These are phyloP conservation scores for Chrysosporium keratinophilum DNA, from an alignment of 2,329 filamentous ascomycete genomes.

Conservation along the genomic window DNA sequence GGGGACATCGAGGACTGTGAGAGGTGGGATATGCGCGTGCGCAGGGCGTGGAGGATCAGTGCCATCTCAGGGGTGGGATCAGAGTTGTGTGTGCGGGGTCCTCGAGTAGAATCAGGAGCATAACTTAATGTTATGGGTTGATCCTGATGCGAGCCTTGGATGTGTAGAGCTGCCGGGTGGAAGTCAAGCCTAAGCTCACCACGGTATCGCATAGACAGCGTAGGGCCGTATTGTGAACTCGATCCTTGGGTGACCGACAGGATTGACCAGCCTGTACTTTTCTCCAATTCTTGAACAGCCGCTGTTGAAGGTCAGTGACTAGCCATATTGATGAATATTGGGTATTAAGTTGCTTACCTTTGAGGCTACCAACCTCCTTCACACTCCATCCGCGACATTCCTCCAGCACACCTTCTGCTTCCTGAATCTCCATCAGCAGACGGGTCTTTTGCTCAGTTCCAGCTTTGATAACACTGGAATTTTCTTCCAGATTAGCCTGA, in stretches of 20 bases:
- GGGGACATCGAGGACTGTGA: constrained; percentile 28
- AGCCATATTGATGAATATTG: not conserved
- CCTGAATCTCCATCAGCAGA: constrained; percentile 62
- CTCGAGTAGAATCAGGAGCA: constrained; percentile 17
- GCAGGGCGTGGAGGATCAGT: constrained; percentile 35
- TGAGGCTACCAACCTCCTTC: constrained; percentile 67
- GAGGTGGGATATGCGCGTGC: constrained; percentile 29
- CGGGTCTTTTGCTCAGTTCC: constrained; percentile 57
- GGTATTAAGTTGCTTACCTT: constrained; percentile 47
- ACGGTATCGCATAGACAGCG: constrained; percentile 35
- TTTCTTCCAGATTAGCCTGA: constrained; percentile 55
- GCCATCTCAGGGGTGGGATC: constrained; percentile 30
- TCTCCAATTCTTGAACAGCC: constrained; percentile 33
- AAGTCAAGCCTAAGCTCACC: constrained; percentile 35
- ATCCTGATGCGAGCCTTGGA: constrained; percentile 16
- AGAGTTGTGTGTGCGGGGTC: not conserved
- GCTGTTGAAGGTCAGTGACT: constrained; percentile 17
- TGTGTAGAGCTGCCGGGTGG: constrained; percentile 31
- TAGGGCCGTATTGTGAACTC: constrained; percentile 23
- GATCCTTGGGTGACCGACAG: constrained; percentile 27
- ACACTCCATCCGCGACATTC: constrained; percentile 83
- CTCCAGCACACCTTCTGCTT: constrained; percentile 73
- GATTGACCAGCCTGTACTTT: constrained; percentile 38
- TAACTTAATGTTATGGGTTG: constrained; percentile 28
- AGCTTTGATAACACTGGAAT: constrained; percentile 53